Evolutionary conservation across 495 filamentous ascomycete genomes (phyloP).

Genomic region (Hypoxylon subgilvum): DNA sequence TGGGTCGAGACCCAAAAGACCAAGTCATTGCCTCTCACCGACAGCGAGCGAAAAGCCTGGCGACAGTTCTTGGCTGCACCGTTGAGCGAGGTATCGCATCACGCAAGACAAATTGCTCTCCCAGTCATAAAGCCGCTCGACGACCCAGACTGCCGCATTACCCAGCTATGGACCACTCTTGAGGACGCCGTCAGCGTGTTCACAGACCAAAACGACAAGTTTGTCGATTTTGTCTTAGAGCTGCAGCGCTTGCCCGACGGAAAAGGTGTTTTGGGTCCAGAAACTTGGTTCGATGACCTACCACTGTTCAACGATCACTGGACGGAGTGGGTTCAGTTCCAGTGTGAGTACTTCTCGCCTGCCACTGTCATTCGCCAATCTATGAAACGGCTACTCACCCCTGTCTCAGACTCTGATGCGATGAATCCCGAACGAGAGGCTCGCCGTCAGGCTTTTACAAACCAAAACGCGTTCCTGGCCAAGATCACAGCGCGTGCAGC

Average conservation of each 20-base stretch:
- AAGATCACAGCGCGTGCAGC: slow-evolving; percentile 8
- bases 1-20: background rate
- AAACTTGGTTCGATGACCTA: slow-evolving; percentile 18
- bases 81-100: background rate
- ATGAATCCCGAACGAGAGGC: background rate
- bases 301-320: slow-evolving; percentile 18
- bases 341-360: background rate
- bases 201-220: slow-evolving; percentile 20
- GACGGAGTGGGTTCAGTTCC: slow-evolving; percentile 16
- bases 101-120: background rate
- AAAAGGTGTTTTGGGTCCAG: slow-evolving; percentile 9
- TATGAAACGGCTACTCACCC: background rate
- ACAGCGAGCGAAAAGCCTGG: background rate
- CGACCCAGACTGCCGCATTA: background rate
- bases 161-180: background rate
- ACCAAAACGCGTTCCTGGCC: slow-evolving; percentile 21
- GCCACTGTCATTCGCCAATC: background rate
- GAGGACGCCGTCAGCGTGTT: slow-evolving; percentile 15
- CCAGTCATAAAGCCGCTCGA: background rate
- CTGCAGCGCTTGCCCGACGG: slow-evolving; percentile 19
- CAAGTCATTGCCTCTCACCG: background rate
- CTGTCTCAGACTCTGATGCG: background rate
- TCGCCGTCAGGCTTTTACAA: slow-evolving; percentile 8
- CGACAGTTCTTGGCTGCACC: background rate
- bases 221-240: slow-evolving; percentile 14